These are phyloP conservation scores for Myochromella boudieri DNA, from an alignment of 768 basidiomycete genomes.

Conservation along the genomic window DNA sequence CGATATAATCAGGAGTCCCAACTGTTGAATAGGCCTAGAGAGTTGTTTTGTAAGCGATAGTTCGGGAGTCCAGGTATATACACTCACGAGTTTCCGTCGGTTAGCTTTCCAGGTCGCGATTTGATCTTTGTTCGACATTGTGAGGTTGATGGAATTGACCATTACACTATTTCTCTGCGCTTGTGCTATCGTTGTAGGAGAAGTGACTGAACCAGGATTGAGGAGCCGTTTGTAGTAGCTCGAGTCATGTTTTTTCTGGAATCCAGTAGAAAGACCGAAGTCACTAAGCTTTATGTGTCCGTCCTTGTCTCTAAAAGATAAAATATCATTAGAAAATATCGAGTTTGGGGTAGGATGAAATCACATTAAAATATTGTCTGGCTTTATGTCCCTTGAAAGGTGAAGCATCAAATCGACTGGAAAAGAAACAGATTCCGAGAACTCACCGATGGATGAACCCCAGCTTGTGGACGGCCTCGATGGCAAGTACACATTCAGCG, in stretches of 20 bases:
- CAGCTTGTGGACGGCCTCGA: slow-evolving; percentile 95
- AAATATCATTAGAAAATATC: neutral
- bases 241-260: slow-evolving; percentile 97
- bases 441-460: slow-evolving; percentile 95
- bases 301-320: slow-evolving; percentile 66
- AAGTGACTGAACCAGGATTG: slow-evolving; percentile 56
- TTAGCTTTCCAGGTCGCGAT: slow-evolving; percentile 99
- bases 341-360: slow-evolving; percentile 36
- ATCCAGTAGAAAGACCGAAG: slow-evolving; percentile 98
- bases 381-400: slow-evolving; percentile 87
- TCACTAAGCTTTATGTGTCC: slow-evolving; percentile 98
- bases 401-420: slow-evolving; percentile 2
- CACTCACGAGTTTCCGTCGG: slow-evolving; percentile 82
- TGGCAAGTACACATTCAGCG: slow-evolving; percentile 96
- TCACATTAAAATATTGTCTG: slow-evolving; percentile 82
- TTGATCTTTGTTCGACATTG: slow-evolving; percentile 89
- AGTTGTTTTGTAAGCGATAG: slow-evolving; percentile 2
- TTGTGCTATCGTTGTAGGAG: slow-evolving; percentile 40
- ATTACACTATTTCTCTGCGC: slow-evolving; percentile 88
- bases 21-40: slow-evolving; percentile 94
- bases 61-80: neutral
- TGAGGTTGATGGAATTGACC: slow-evolving; percentile 96
- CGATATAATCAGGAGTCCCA: slow-evolving; percentile 95
- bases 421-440: neutral
- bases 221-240: slow-evolving; percentile 90